Percentiles rank a stretch among this genome's conserved stretches.
These are phyloP conservation scores for Xylaria sp. DNA, from an alignment of 2,329 filamentous ascomycete genomes.

Conservation along the genomic window DNA sequence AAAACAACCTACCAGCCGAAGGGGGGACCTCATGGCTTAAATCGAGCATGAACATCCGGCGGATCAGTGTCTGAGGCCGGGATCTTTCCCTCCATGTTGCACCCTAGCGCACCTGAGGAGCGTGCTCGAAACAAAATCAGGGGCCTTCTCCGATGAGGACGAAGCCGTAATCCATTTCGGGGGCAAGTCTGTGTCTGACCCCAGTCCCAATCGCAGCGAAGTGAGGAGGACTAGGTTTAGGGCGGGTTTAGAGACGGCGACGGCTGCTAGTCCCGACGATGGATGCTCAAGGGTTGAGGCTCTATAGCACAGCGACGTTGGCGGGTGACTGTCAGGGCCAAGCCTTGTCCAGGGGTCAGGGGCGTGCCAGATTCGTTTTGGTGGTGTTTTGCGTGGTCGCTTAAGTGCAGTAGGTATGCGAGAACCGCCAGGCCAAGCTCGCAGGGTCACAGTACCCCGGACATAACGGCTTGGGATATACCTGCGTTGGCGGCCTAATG, in stretches of 20 bases:
- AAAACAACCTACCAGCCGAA: conserved; percentile 37
- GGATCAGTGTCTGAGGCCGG: conserved; percentile 25
- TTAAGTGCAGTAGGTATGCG: conserved; percentile 36
- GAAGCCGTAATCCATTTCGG: conserved; percentile 37
- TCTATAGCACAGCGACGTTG: conserved; percentile 19
- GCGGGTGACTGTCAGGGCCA: conserved; percentile 29
- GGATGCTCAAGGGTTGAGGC: conserved; percentile 20
- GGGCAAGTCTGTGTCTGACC: conserved; percentile 41
- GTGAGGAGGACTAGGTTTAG: conserved; percentile 10
- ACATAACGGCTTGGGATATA: background rate
- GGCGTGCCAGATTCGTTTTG: conserved; percentile 58
- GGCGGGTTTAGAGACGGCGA: conserved; percentile 15
- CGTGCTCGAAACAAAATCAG: conserved; percentile 50
- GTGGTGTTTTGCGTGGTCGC: conserved; percentile 50
- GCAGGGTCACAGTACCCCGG: conserved; percentile 28
- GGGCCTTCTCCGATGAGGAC: conserved; percentile 44
- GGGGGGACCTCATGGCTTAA: conserved; percentile 48
- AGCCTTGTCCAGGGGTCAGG: conserved; percentile 34
- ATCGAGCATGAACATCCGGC: conserved; percentile 46
- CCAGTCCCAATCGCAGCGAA: conserved; percentile 20
- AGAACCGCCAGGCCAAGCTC: conserved; percentile 24
- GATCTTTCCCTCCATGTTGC: conserved; percentile 14
- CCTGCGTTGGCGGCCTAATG: no score
- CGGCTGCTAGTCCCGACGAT: background rate
- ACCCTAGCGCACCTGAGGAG: conserved; percentile 38